Evolutionary conservation across 441 rosid species (phyloP), one percentile per base, ranked within the genome.

Genomic region (Corymbia calophylla): DNA sequence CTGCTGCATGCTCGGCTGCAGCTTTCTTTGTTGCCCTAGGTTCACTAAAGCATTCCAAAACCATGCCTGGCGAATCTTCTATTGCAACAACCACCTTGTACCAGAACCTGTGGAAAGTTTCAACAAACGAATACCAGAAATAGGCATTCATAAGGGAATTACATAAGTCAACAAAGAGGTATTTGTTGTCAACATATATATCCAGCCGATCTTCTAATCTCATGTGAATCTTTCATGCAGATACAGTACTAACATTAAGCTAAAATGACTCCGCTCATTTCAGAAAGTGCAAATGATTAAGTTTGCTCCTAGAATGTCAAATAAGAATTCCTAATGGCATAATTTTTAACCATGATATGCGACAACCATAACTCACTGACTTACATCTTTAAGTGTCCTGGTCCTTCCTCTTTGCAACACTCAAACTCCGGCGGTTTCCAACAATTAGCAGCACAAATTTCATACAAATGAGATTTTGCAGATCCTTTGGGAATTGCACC

Each of bases 1-100:
- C 93, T 12, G 99, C 99, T 29, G 99, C 99, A 60, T 94, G 89
- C 93, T 98, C 99, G 9, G 99, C 96, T 1, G 99, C 98, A 81
- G 94, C 95, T 93, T 94, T 98, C 96, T 98, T 98, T 51, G 92
- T 95, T 11, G 89, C 77, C 88, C 70, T 92, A 89, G 96, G 91
- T 11, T 90, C 92, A 39, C 99, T 97, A 53, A 90, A 91, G 92
- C 99, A 96, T 90, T 96, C 98, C 91, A 98, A 70, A n/a, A 91
- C 84, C 91, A 88, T 88, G 86, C 92, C 90, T 1, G 95, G 89
- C 27, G 91, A 92, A 85, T 93, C 96, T 90, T 96, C 98, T 87
- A 96, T 93, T 91, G 91, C 94, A 88, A 97, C 88, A 12, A 88
- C 92, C 58, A 94, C 98, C 94, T 92, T 97, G 92, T 86, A 96